Evolutionary conservation across 139 green algal species (phyloP), one percentile per base, ranked within the genome.

Genomic region (Gonium pectorale): DNA sequence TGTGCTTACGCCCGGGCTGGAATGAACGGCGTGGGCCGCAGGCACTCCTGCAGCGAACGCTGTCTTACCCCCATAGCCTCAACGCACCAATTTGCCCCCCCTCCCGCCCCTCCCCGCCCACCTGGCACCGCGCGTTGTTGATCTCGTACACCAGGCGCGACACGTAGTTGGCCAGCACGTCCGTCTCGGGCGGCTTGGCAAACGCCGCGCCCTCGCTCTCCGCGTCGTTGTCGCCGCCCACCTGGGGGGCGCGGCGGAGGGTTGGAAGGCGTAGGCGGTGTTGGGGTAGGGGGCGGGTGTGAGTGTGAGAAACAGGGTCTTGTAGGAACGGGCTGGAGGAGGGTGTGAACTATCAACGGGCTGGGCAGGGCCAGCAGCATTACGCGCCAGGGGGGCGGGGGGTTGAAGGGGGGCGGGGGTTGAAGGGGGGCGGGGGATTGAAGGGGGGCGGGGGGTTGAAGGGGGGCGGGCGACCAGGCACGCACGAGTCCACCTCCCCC

Each of bases 151-250:
- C 78, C 46, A 84, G 63, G 3, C 63, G 44, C 8, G 63, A 66
- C 44, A 84, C 78, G 63, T 84, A 84, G 43, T 74, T 84, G 31
- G 78, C 78, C 33, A 84, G 64, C 44, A 84, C 40, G 31, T 84
- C 78, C 19, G 78, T 84, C 24, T 84, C 78, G 29, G 78, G 78
- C 54, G 75, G 59, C 59, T 72, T 71, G 40, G 38, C 40, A 26
- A 54, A 17, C 38, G 56, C 59, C 24, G 46, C 24, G 6, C 13
- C 29, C 37, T 81, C 73, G 73, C 54, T 70, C 31, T 81, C 73
- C 1, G 27, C 60, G 38, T 81, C 73, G 33, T 37, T 37, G 72
- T 80, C 72, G 33, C 67, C 72, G 5, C 73, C 73, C 38, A 81
- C 73, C 73, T 81, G 54, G 27, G 11, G 60, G 29, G 15, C 26